These are phyloP conservation scores for Pascua sp. DNA, from an alignment of 1,284 basidiomycete genomes.

Conservation along the genomic window DNA sequence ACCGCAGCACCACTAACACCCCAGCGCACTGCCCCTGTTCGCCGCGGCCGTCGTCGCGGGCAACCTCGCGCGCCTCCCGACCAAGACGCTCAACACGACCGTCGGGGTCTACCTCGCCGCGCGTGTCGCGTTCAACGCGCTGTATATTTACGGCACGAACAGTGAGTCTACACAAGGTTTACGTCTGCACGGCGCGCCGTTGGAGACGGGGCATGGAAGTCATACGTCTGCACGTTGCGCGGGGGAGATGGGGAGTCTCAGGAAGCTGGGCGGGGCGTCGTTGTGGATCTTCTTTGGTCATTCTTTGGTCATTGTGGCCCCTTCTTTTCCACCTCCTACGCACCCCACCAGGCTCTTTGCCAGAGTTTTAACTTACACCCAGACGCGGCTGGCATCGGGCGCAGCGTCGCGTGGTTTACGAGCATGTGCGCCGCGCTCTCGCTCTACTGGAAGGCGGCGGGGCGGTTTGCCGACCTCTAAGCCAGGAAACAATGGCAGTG, in stretches of 20 bases:
- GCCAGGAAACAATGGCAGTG: background rate
- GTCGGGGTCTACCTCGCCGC: slow-evolving; percentile 30
- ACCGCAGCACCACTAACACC: background rate
- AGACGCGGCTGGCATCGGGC: slow-evolving; percentile 23
- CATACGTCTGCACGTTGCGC: too few species aligned
- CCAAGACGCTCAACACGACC: slow-evolving; percentile 29
- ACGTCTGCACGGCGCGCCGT: background rate
- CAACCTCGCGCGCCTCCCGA: slow-evolving; percentile 32
- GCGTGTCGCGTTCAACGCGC: slow-evolving; percentile 25
- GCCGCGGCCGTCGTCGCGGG: slow-evolving; percentile 35
- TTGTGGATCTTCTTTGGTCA: too few species aligned
- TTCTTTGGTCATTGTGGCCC: too few species aligned
- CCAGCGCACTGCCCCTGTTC: slow-evolving; percentile 18
- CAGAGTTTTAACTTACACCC: background rate
- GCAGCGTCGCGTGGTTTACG: slow-evolving; percentile 20
- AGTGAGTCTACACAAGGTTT: slow-evolving; percentile 16
- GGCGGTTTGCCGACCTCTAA: slow-evolving; percentile 6
- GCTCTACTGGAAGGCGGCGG: slow-evolving; percentile 27
- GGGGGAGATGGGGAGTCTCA: too few species aligned
- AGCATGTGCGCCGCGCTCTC: slow-evolving; percentile 15
- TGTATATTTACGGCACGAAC: slow-evolving; percentile 33
- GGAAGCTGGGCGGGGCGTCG: too few species aligned
- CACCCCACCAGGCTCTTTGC: background rate
- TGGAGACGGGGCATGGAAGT: too few species aligned
- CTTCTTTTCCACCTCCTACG: too few species aligned